phyloP scores from a whole-genome alignment of 2,329 filamentous ascomycete genomes.

The Ceratocystis huliohia region DNA sequence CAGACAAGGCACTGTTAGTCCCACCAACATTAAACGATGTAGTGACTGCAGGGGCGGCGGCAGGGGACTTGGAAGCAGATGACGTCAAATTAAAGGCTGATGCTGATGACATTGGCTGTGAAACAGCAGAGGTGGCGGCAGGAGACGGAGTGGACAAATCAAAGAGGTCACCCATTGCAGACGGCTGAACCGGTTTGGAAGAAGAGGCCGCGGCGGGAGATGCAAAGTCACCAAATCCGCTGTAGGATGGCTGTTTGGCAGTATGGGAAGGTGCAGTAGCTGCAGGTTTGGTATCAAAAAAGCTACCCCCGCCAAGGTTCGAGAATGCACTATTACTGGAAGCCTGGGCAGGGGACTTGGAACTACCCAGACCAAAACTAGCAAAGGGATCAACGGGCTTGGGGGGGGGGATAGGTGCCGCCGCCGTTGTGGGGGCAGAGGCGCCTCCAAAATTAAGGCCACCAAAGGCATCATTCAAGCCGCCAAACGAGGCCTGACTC shows the following conservation, averaged over 20 bases:
- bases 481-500: constrained; percentile 40
- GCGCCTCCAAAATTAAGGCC: constrained; percentile 32
- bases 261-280: constrained; percentile 29
- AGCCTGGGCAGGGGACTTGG: constrained; percentile 28
- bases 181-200: constrained; percentile 37
- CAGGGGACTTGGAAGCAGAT: constrained; percentile 31
- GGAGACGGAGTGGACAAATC: constrained; percentile 51
- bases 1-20: constrained; percentile 33
- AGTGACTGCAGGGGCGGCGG: constrained; percentile 25
- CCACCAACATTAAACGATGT: constrained; percentile 27
- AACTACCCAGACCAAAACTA: constrained; percentile 36
- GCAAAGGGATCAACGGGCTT: constrained; percentile 45
- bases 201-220: constrained; percentile 32
- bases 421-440: constrained; percentile 26
- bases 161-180: constrained; percentile 66
- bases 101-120: constrained; percentile 34
- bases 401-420: constrained; percentile 32
- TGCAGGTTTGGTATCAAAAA: constrained; percentile 60
- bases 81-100: constrained; percentile 74
- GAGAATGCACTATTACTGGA: constrained; percentile 36
- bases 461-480: constrained; percentile 63
- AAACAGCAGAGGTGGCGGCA: constrained; percentile 32
- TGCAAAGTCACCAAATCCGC: constrained; percentile 55
- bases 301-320: constrained; percentile 57
- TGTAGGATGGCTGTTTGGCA: constrained; percentile 41